phyloP scores from a whole-genome alignment of 495 filamentous ascomycete species.

The Daldinia childiae region DNA sequence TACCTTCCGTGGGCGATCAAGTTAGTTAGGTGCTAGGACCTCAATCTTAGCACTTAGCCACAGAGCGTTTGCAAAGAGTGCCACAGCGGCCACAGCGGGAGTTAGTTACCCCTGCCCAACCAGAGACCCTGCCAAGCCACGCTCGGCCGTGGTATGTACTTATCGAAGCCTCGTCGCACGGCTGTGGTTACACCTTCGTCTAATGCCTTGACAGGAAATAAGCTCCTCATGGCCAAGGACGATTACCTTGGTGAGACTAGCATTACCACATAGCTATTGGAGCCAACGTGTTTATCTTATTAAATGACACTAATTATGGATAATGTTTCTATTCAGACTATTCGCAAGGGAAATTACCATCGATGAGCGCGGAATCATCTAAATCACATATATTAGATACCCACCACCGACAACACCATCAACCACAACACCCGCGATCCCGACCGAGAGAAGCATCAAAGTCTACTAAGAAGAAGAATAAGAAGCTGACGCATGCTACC shows the following conservation, averaged over 20 bases:
- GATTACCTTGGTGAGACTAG: conserved; percentile 27
- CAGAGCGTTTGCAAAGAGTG: conserved; percentile 20
- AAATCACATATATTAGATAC: conserved; percentile 10
- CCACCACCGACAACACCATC: background rate
- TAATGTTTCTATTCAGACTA: conserved; percentile 29
- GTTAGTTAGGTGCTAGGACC: background rate
- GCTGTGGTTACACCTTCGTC: conserved; percentile 20
- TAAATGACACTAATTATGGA: conserved; percentile 36
- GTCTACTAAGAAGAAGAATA: conserved; percentile 18
- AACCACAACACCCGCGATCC: conserved; percentile 4
- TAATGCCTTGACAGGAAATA: background rate
- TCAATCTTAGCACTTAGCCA: conserved; percentile 17
- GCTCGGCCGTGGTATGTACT: conserved; percentile 1
- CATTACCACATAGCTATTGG: conserved; percentile 6
- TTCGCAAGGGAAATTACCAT: conserved; percentile 27
- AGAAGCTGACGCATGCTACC: conserved; percentile 10
- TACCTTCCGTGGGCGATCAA: too few species aligned
- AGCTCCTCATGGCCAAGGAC: conserved; percentile 19
- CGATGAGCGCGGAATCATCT: conserved; percentile 37
- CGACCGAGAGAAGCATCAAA: background rate
- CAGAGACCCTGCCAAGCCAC: conserved; percentile 15
- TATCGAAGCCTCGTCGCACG: conserved; percentile 36
- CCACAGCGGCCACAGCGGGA: conserved; percentile 7
- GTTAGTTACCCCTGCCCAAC: conserved; percentile 2
- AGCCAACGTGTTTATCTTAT: background rate